phyloP scores from a whole-genome alignment of 73 alveolate genomes.

The Paramecium sexaurelia region DNA sequence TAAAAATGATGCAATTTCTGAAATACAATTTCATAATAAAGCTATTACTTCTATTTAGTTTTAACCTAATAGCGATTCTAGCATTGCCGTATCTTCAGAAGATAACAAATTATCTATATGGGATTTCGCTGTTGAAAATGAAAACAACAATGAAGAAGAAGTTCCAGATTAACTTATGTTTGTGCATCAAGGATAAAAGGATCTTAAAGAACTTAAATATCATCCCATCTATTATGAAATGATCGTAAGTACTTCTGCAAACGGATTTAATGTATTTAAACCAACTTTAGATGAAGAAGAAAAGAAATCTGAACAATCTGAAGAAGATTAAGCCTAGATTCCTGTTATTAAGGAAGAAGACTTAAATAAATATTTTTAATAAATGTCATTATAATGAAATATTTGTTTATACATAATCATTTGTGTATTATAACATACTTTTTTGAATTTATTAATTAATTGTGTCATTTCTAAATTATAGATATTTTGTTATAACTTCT shows the following conservation, averaged over 20 bases:
- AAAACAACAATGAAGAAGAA: constrained; percentile 80
- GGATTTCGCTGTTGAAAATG: constrained; percentile 89
- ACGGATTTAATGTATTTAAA: constrained; percentile 83
- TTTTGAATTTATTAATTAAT: not conserved
- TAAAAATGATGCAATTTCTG: constrained; percentile 76
- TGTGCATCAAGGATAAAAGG: constrained; percentile 84
- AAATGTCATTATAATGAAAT: constrained; percentile 18
- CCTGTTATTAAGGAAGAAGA: constrained; percentile 64
- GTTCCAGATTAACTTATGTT: constrained; percentile 85
- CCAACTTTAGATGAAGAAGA: constrained; percentile 85
- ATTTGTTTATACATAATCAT: not conserved
- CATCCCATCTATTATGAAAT: constrained; percentile 85
- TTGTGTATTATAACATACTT: not conserved
- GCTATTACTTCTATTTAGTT: constrained; percentile 82
- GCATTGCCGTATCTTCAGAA: constrained; percentile 81
- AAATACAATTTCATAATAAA: constrained; percentile 80
- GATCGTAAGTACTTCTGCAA: constrained; percentile 78
- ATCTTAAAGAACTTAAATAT: constrained; percentile 81
- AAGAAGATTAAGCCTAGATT: constrained; percentile 70
- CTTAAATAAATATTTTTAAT: constrained; percentile 47
- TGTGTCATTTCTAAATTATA: not conserved
- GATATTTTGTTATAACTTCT: no score
- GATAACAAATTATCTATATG: constrained; percentile 80
- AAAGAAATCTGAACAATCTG: constrained; percentile 63
- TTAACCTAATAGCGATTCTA: constrained; percentile 84